These are phyloP conservation scores for Dianthus caryophyllus DNA, from an alignment of 148 eudicot species.

Conservation along the genomic window DNA sequence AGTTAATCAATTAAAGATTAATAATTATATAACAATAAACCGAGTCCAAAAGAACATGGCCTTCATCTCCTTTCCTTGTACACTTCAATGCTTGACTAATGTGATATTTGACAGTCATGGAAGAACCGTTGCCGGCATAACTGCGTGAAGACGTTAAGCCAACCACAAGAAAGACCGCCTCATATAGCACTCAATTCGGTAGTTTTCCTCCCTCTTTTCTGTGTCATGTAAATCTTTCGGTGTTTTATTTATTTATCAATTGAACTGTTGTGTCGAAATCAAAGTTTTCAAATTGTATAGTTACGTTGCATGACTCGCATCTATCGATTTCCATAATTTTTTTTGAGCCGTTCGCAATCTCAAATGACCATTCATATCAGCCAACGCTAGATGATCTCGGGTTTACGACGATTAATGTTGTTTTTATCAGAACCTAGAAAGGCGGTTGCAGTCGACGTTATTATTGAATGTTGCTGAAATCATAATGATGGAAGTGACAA, in stretches of 20 bases:
- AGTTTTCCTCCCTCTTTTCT: not conserved
- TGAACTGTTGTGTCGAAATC: not conserved
- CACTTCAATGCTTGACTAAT: not conserved
- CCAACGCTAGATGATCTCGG: too few species aligned
- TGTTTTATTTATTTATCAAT: slow-evolving; percentile 10
- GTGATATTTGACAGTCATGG: slow-evolving; percentile 49
- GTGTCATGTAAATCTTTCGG: slow-evolving; percentile 17
- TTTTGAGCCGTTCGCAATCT: too few species aligned
- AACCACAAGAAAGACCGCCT: not conserved
- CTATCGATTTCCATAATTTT: not conserved
- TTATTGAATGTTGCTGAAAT: not conserved
- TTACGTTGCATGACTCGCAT: not conserved
- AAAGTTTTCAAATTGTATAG: slow-evolving; percentile 2
- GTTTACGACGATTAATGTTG: too few species aligned
- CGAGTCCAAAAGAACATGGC: too few species aligned
- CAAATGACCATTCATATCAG: too few species aligned
- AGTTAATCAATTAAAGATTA: too few species aligned
- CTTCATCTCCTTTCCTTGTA: not conserved
- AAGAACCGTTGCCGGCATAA: slow-evolving; percentile 73
- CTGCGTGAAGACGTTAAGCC: not conserved
- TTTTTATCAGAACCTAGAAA: too few species aligned
- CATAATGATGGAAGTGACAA: not conserved
- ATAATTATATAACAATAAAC: too few species aligned
- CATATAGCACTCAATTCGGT: not conserved
- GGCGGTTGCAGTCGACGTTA: not conserved